Evolutionary conservation across 257 asterid species (phyloP).

Genomic region (Solanum neorickii): DNA sequence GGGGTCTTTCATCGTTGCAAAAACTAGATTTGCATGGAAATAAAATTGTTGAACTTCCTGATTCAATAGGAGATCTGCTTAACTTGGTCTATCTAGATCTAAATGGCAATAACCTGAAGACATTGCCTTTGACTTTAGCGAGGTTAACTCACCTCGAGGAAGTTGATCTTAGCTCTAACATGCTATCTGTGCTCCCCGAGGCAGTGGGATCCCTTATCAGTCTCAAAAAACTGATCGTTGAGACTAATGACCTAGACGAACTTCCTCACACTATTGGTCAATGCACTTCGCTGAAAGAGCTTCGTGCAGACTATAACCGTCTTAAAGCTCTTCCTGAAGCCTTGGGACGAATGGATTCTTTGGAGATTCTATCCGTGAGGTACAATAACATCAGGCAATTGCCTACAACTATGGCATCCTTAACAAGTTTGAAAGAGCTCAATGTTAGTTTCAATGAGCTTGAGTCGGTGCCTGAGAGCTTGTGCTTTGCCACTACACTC

Average conservation of each 20-base stretch:
- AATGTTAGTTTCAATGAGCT: constrained; percentile 28
- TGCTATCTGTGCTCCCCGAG: constrained; percentile 53
- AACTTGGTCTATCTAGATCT: constrained; percentile 56
- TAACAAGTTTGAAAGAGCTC: constrained; percentile 53
- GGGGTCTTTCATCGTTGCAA: neutral
- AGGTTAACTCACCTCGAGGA: constrained; percentile 55
- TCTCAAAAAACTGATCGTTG: constrained; percentile 50
- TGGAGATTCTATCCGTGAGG: constrained; percentile 65
- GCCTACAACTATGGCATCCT: constrained; percentile 83
- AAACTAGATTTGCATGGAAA: constrained; percentile 34
- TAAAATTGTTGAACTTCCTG: constrained; percentile 49
- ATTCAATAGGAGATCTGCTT: constrained; percentile 61
- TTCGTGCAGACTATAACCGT: constrained; percentile 66
- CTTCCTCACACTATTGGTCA: constrained; percentile 70
- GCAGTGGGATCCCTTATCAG: constrained; percentile 57
- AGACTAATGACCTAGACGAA: constrained; percentile 70
- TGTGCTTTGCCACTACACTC: constrained; percentile 6
- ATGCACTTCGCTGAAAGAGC: constrained; percentile 57
- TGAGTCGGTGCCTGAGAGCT: constrained; percentile 6
- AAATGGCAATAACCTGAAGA: constrained; percentile 55
- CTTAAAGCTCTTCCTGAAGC: constrained; percentile 93
- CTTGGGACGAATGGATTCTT: constrained; percentile 53
- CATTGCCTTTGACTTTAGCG: constrained; percentile 49
- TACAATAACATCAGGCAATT: constrained; percentile 63
- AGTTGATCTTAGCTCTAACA: constrained; percentile 71